Percentiles rank a stretch among this genome's conserved stretches.
Evolutionary conservation across 768 basidiomycete genomes (phyloP).

Genomic region (Daedaleopsis sinensis): DNA sequence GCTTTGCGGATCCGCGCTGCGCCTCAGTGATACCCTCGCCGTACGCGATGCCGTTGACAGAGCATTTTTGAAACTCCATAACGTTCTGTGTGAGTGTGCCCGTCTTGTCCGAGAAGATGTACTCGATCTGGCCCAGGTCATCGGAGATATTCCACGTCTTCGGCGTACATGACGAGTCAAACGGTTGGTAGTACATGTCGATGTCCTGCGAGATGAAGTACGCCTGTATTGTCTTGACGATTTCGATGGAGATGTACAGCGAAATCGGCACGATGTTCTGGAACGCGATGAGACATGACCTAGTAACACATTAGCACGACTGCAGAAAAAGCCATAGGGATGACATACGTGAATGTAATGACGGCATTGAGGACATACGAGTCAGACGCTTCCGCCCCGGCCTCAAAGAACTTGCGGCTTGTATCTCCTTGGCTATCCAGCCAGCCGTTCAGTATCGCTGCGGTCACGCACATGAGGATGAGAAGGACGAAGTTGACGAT

Average conservation of each 20-base stretch:
- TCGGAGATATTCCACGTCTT: conserved; percentile 99
- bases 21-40: conserved; percentile 97
- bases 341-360: conserved; percentile 89
- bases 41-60: conserved; percentile 79
- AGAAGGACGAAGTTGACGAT: conserved; percentile 89
- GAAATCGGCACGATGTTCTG: conserved; percentile 98
- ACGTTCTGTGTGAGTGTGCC: conserved; percentile 97
- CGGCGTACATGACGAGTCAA: conserved; percentile 87
- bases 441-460: conserved; percentile 77
- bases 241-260: conserved; percentile 96
- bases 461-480: conserved; percentile 71
- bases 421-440: conserved; percentile 61
- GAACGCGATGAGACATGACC: conserved; percentile 92
- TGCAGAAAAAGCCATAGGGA: neutral
- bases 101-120: conserved; percentile 92
- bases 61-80: conserved; percentile 99
- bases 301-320: conserved; percentile 33
- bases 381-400: conserved; percentile 60
- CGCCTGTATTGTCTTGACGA: conserved; percentile 97
- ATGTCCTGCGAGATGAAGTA: conserved; percentile 95
- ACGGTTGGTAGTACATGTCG: conserved; percentile 93
- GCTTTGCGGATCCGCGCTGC: conserved; percentile 86
- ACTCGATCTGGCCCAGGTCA: conserved; percentile 98
- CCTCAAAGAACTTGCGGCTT: conserved; percentile 76
- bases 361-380: conserved; percentile 72